phyloP scores from a whole-genome alignment of 2,329 filamentous ascomycete species.

The Phaeosphaeria sp. region DNA sequence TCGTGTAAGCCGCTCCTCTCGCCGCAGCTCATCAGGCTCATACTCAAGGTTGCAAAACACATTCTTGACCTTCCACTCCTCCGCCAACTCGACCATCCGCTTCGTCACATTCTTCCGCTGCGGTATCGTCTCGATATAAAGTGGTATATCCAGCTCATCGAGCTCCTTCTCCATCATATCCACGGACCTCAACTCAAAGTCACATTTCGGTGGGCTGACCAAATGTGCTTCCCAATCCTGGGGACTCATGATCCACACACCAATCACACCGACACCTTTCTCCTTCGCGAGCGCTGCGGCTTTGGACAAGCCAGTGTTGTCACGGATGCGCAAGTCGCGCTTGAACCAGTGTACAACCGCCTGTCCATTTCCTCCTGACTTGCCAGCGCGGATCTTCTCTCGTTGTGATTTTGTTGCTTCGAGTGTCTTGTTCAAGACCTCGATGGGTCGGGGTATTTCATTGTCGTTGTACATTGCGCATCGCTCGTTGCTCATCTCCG shows the following conservation, averaged over 20 bases:
- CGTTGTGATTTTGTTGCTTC: constrained; percentile 65
- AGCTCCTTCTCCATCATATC: constrained; percentile 70
- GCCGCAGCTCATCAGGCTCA: constrained; percentile 85
- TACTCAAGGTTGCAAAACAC: constrained; percentile 88
- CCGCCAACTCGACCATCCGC: constrained; percentile 69
- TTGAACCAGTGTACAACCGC: constrained; percentile 92
- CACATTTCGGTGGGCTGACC: constrained; percentile 74
- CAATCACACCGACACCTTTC: constrained; percentile 74
- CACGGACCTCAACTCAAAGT: constrained; percentile 80
- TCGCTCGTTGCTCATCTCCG: constrained; percentile 83
- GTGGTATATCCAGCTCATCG: constrained; percentile 74
- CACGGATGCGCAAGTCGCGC: constrained; percentile 73
- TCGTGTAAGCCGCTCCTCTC: constrained; percentile 73
- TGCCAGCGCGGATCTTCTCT: constrained; percentile 51
- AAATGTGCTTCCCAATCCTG: constrained; percentile 86
- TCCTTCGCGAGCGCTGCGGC: constrained; percentile 72
- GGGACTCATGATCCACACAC: constrained; percentile 80
- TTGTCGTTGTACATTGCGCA: constrained; percentile 76
- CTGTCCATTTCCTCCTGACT: constrained; percentile 53
- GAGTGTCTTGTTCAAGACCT: constrained; percentile 68
- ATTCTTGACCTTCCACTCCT: constrained; percentile 76
- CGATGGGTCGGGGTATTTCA: constrained; percentile 74
- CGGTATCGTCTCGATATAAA: constrained; percentile 76
- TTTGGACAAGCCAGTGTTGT: constrained; percentile 75
- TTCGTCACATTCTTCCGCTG: constrained; percentile 68